Evolutionary conservation across 768 basidiomycete species (phyloP), one percentile per base, ranked within the genome.

Genomic region (Scleroderma citrinum): DNA sequence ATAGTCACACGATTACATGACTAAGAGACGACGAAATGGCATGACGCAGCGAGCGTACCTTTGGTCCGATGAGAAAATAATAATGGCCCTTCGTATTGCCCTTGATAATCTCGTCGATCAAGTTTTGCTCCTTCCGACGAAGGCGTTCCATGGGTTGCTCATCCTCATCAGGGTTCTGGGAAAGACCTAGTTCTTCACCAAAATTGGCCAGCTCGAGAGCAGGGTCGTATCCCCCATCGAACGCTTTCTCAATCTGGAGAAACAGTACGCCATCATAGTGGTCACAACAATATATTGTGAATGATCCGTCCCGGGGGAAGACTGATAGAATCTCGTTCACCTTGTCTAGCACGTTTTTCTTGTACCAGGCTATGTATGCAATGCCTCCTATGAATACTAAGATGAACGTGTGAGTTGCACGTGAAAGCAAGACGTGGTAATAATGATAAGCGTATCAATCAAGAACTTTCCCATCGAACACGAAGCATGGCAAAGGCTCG

Each of bases 161-260:
- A 24, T 73, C 62, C 21, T 71, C 67, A 32, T 56, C 45, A 11
- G 64, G 57, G 13, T 72, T 68, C 17, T 64, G 61, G 10, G 50
- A 57, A 48, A 62, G 16, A 2, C n/a, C 19, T 17, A 36, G 38
- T 53, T 67, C 68, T 38, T 69, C 72, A 35, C 72, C 70, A 50
- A 74, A 64, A 31, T 74, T 77, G 10, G 80, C 82, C 23, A 88
- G 75, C 58, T 88, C 85, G 32, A 93, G 77, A 4, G 85, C 87
- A 21, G 87, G 87, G 62, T 89, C 89, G 61, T 88, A 93, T 1
- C 92, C 90, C 20, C 82, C 71, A 34, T 75, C 72, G 61, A 95
- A 92, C 2, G 87, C 89, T 35, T 76, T 65, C 62, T 87, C 85
- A 36, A 94, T 90, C 87, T 88, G 57, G 23, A 8, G 40, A 16